Conservation (phyloP, 768 basidiomycete species). For the Fomitopsis serialis region DNA sequence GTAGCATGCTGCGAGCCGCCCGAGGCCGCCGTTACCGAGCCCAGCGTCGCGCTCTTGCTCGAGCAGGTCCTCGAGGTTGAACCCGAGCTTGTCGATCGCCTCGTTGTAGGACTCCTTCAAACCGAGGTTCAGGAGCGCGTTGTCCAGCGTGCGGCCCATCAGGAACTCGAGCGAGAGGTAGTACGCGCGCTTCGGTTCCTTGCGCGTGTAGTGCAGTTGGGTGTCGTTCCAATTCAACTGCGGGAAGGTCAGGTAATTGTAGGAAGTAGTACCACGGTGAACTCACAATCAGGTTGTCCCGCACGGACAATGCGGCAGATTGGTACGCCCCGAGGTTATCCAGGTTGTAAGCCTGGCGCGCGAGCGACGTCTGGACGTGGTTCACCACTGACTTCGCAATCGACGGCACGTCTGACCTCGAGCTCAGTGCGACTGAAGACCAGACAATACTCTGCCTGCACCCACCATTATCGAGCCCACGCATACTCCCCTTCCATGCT, state of each 20-base stretch:
- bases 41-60: slow-evolving; percentile 91
- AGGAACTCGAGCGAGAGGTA: slow-evolving; percentile 95
- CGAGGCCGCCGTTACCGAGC: slow-evolving; percentile 92
- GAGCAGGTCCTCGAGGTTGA: slow-evolving; percentile 82
- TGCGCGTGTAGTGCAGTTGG: slow-evolving; percentile 70
- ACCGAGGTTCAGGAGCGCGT: slow-evolving; percentile 83
- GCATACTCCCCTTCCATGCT: slow-evolving; percentile 61
- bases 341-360: slow-evolving; percentile 86
- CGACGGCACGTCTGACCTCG: slow-evolving; percentile 42
- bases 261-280: background rate
- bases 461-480: slow-evolving; percentile 52
- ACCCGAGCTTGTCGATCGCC: slow-evolving; percentile 75
- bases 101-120: slow-evolving; percentile 71
- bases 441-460: background rate
- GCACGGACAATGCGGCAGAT: slow-evolving; percentile 80
- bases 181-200: slow-evolving; percentile 85
- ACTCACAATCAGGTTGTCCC: slow-evolving; percentile 81
- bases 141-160: slow-evolving; percentile 77
- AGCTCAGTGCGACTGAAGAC: background rate
- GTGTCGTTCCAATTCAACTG: slow-evolving; percentile 86
- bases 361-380: slow-evolving; percentile 86
- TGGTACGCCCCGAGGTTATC: slow-evolving; percentile 88
- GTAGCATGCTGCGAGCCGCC: slow-evolving; percentile 96
- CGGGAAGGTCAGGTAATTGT: background rate
- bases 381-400: slow-evolving; percentile 75